phyloP scores from a whole-genome alignment of 2,329 filamentous ascomycete genomes.

The Colletotrichum lini region DNA sequence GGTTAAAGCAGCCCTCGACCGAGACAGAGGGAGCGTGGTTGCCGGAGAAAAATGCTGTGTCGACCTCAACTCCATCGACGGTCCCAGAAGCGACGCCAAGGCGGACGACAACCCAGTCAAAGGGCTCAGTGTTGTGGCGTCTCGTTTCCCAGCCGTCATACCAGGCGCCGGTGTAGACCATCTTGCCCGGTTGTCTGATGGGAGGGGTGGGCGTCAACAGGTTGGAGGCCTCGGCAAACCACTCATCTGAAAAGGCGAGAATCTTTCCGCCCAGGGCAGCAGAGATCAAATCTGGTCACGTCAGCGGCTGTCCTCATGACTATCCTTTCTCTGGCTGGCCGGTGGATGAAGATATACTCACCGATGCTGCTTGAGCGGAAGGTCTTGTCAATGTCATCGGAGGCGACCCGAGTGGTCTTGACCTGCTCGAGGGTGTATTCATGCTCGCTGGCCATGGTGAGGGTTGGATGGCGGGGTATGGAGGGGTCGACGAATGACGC shows the following conservation, averaged over 20 bases:
- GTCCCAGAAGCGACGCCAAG: slow-evolving; percentile 79
- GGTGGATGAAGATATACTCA: slow-evolving; percentile 53
- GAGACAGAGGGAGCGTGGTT: slow-evolving; percentile 87
- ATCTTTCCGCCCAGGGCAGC: slow-evolving; percentile 74
- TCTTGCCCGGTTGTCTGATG: slow-evolving; percentile 75
- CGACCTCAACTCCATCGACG: slow-evolving; percentile 82
- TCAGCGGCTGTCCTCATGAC: slow-evolving; percentile 5
- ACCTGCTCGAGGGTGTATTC: slow-evolving; percentile 72
- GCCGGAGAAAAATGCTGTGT: slow-evolving; percentile 86
- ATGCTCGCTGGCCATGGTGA: slow-evolving; percentile 56
- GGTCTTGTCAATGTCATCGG: slow-evolving; percentile 71
- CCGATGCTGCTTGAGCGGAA: slow-evolving; percentile 75
- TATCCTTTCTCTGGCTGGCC: neutral
- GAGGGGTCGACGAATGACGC: slow-evolving; percentile 25
- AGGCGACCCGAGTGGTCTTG: slow-evolving; percentile 61
- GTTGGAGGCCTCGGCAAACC: slow-evolving; percentile 77
- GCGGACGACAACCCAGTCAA: slow-evolving; percentile 78
- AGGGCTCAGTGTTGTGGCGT: slow-evolving; percentile 74
- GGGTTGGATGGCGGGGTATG: slow-evolving; percentile 6
- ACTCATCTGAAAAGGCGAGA: slow-evolving; percentile 76
- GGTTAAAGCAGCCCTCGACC: slow-evolving; percentile 81
- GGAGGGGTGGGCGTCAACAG: slow-evolving; percentile 75
- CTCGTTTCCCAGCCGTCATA: slow-evolving; percentile 81
- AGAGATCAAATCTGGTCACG: slow-evolving; percentile 69
- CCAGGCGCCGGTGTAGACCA: slow-evolving; percentile 79